Conservation (phyloP, 1,284 basidiomycete genomes). For the Puccinia polysora region DNA sequence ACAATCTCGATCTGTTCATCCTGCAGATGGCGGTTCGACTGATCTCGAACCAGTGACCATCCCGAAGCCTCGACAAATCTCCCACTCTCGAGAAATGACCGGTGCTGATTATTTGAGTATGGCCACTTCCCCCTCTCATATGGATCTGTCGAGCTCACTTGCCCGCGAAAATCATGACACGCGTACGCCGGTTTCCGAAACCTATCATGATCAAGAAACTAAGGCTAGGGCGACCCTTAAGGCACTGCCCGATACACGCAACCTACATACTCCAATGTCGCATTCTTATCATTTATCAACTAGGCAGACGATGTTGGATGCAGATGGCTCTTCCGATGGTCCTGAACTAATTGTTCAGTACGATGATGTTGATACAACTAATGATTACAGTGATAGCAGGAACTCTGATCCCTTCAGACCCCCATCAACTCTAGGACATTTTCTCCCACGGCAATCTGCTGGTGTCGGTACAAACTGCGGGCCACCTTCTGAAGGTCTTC, state of each 20-base stretch:
- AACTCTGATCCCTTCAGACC: slow-evolving; percentile 11
- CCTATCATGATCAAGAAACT: background rate
- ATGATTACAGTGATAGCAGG: slow-evolving; percentile 31
- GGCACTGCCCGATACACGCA: no score
- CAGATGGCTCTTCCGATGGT: background rate
- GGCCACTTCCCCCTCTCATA: background rate
- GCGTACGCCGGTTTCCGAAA: background rate
- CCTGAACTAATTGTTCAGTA: slow-evolving; percentile 29
- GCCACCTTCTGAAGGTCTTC: background rate
- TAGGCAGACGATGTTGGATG: background rate
- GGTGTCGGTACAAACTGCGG: background rate
- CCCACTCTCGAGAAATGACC: background rate
- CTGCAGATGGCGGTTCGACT: no score
- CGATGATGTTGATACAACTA: slow-evolving; percentile 33
- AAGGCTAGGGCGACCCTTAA: background rate
- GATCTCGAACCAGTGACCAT: no score
- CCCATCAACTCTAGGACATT: background rate
- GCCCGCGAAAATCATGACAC: background rate
- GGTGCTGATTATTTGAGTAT: slow-evolving; percentile 2
- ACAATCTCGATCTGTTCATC: no score
- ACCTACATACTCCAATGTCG: background rate
- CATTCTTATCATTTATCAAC: background rate
- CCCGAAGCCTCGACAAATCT: background rate
- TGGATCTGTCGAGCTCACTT: background rate
- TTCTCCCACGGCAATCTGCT: background rate